Evolutionary conservation across 805 yeast genomes (phyloP).

Genomic region (Yarrowia sp.): DNA sequence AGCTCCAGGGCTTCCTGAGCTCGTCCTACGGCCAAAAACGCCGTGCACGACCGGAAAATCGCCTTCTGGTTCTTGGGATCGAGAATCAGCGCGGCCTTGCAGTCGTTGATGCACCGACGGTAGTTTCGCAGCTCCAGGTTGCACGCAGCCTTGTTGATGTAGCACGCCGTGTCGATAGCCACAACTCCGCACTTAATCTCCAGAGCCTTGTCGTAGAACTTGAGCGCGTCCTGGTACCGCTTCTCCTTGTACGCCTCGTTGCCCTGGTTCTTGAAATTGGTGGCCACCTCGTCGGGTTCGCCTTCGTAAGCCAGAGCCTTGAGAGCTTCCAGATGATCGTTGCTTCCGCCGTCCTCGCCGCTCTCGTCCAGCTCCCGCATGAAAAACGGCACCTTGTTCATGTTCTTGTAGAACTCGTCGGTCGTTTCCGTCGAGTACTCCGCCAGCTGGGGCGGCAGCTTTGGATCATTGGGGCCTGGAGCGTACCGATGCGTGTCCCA

Average conservation of each 20-base stretch:
- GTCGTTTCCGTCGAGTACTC: conserved; percentile 56
- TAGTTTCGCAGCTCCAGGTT: conserved; percentile 84
- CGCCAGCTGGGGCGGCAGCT: conserved; percentile 80
- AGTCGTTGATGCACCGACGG: conserved; percentile 85
- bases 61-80: conserved; percentile 84
- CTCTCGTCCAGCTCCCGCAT: conserved; percentile 85
- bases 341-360: conserved; percentile 66
- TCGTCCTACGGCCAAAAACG: conserved; percentile 71
- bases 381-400: conserved; percentile 88
- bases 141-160: conserved; percentile 88
- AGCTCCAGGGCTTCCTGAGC: conserved; percentile 76
- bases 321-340: conserved; percentile 80
- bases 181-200: conserved; percentile 67
- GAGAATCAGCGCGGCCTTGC: conserved; percentile 68
- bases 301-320: conserved; percentile 94
- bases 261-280: conserved; percentile 90
- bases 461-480: conserved; percentile 68
- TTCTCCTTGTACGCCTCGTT: conserved; percentile 81
- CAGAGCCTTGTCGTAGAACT: conserved; percentile 79
- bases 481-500: conserved; percentile 51
- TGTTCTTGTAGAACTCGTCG: conserved; percentile 77
- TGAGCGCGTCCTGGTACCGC: conserved; percentile 77
- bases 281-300: conserved; percentile 89
- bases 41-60: conserved; percentile 81
- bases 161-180: conserved; percentile 66